Conservation (phyloP, 768 basidiomycete genomes). For the Ramaria rubella region DNA sequence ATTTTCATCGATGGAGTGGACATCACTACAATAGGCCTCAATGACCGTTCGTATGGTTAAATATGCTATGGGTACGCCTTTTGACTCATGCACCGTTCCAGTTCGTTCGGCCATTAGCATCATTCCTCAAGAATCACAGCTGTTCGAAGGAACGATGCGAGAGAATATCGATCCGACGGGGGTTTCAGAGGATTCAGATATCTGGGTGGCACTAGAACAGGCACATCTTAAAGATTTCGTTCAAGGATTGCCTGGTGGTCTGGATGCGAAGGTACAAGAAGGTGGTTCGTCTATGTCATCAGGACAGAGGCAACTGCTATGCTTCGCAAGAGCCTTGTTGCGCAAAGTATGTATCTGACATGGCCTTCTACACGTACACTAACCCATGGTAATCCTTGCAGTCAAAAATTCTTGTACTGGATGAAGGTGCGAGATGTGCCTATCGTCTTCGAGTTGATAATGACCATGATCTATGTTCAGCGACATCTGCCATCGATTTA, state of each 20-base stretch:
- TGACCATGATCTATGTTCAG: conserved; percentile 28
- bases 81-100: conserved; percentile 18
- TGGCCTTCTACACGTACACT: background rate
- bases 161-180: conserved; percentile 89
- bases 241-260: conserved; percentile 53
- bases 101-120: conserved; percentile 79
- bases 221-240: conserved; percentile 65
- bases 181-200: conserved; percentile 64
- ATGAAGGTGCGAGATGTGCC: conserved; percentile 55
- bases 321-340: conserved; percentile 80
- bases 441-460: conserved; percentile 6
- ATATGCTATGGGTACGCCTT: background rate
- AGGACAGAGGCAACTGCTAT: conserved; percentile 84
- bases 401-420: conserved; percentile 87
- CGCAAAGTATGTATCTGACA: conserved; percentile 44
- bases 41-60: conserved; percentile 45
- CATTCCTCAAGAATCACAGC: conserved; percentile 61
- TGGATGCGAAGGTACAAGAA: conserved; percentile 71
- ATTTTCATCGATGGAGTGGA: conserved; percentile 73
- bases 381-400: conserved; percentile 21
- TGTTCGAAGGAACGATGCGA: conserved; percentile 68
- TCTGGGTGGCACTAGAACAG: conserved; percentile 84
- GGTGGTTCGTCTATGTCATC: conserved; percentile 76
- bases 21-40: conserved; percentile 72
- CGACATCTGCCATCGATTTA: conserved; percentile 84